Base-by-base conservation (phyloP, 2,329 filamentous ascomycete genomes). In the Cytospora piceae region DNA sequence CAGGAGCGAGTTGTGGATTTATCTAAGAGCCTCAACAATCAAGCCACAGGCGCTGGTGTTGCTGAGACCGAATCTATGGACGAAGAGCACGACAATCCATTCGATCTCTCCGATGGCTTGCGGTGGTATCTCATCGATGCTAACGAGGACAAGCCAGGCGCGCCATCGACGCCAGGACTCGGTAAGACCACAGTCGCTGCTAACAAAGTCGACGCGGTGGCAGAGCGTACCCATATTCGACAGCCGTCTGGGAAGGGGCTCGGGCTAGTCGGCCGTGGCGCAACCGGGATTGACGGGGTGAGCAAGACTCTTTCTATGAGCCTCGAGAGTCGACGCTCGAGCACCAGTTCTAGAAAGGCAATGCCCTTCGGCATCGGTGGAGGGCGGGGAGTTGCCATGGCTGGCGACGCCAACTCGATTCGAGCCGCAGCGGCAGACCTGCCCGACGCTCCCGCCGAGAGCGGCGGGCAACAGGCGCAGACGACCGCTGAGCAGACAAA, bases 121-220 rank as follows among this genome's bases (percentile, higher is more conserved):
- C 88, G 94, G 39, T 99, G 95, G 95, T 98, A 97, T 77, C 85
- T 99, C 7, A 89, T 99, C 42, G 94, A 99, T 74, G 95, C 95
- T 0, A 85, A 87, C 2, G 95, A 99, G 77, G 95, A 99, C 77
- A 97, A 97, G 74, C 88, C 93, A 0, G 91, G 91, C 1, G 94
- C 93, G 2, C 95, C 95, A 0, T 90, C 91, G n/a, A 98, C 94
- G 0, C 94, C 95, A 0, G 94, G 94, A 0, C 85, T 97, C 63
- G 92, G 92, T 49, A 97, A 96, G 77, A 94, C 90, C 70, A 98
- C 95, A 0, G 94, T 97, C 20, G 93, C 93, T 15, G 90, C 92
- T 49, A 93, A 92, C 69, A 90, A 90, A 62, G 91, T 97, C 49
- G 93, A 95, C 75, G 95, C 93, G 2, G 90, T 89, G 73, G 95